These are phyloP conservation scores for Suillus lakei DNA, from an alignment of 768 basidiomycete genomes.

Conservation along the genomic window DNA sequence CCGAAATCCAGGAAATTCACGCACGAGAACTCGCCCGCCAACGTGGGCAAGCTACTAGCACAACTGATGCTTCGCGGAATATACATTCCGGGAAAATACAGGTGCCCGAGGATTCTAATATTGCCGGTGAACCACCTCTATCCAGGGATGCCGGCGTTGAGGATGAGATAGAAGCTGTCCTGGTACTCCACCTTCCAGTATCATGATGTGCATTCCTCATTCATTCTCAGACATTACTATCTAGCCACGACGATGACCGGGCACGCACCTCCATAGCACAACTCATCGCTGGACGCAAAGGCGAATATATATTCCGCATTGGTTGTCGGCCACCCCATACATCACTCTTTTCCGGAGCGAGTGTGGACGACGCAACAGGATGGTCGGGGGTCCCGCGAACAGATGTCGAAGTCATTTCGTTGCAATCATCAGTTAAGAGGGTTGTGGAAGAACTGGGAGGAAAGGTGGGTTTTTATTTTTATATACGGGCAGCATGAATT, in stretches of 20 bases:
- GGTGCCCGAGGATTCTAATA: background rate
- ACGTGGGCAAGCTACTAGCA: conserved; percentile 39
- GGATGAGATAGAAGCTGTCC: conserved; percentile 10
- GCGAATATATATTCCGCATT: conserved; percentile 78
- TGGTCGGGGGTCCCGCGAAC: conserved; percentile 61
- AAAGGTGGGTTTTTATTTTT: conserved; percentile 56
- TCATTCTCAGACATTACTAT: conserved; percentile 45
- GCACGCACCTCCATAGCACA: conserved; percentile 70
- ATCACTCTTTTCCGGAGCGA: conserved; percentile 58
- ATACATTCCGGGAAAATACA: conserved; percentile 7
- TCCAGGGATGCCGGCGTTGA: conserved; percentile 42
- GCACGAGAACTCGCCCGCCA: conserved; percentile 70
- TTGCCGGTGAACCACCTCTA: background rate
- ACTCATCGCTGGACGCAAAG: conserved; percentile 67
- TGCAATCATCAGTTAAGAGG: conserved; percentile 49
- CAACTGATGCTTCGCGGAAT: conserved; percentile 14
- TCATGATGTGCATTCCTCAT: background rate
- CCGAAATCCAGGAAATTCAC: conserved; percentile 79
- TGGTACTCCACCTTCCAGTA: background rate
- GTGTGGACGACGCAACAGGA: conserved; percentile 46
- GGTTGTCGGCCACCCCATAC: conserved; percentile 67
- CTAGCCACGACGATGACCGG: conserved; percentile 47
- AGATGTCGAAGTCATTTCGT: conserved; percentile 52
- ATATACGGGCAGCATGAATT: background rate
- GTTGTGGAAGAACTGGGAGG: conserved; percentile 80